These are phyloP conservation scores for Pichia ethanolica DNA, from an alignment of 805 yeast species.

Conservation along the genomic window DNA sequence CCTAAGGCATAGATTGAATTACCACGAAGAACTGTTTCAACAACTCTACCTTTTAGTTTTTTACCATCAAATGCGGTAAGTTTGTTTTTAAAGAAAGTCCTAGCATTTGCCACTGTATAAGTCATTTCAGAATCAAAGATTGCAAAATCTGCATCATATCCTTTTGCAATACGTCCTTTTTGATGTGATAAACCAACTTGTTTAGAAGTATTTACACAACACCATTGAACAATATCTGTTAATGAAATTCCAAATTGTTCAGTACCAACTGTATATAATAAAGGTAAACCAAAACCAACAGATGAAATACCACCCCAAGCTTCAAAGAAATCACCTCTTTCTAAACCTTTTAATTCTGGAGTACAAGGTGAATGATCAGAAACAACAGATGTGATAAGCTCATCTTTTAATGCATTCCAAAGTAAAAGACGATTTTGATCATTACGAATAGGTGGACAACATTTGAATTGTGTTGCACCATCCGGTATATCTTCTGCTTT, in stretches of 20 bases:
- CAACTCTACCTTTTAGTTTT: constrained; percentile 61
- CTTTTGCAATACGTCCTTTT: constrained; percentile 68
- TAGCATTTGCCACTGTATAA: constrained; percentile 44
- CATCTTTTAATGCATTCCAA: constrained; percentile 69
- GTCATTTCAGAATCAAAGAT: constrained; percentile 61
- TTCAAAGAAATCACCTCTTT: constrained; percentile 76
- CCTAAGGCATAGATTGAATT: constrained; percentile 51
- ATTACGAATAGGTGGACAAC: constrained; percentile 90
- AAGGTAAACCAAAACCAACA: constrained; percentile 83
- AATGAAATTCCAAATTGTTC: constrained; percentile 29
- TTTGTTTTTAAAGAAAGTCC: constrained; percentile 74
- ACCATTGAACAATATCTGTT: constrained; percentile 69
- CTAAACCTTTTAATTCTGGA: constrained; percentile 77
- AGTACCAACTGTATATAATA: constrained; percentile 68
- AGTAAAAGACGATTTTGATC: constrained; percentile 61
- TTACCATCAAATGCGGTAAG: constrained; percentile 80
- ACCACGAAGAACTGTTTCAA: constrained; percentile 78
- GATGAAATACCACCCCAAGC: constrained; percentile 98
- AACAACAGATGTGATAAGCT: constrained; percentile 74
- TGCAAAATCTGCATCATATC: constrained; percentile 84
- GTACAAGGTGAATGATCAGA: constrained; percentile 97
- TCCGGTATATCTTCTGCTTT: constrained; percentile 71
- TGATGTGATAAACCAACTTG: constrained; percentile 70
- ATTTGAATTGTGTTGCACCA: constrained; percentile 77
- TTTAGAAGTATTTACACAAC: constrained; percentile 72